Evolutionary conservation across 495 filamentous ascomycete genomes (phyloP).

Genomic region (Trichoderma asperelloides): DNA sequence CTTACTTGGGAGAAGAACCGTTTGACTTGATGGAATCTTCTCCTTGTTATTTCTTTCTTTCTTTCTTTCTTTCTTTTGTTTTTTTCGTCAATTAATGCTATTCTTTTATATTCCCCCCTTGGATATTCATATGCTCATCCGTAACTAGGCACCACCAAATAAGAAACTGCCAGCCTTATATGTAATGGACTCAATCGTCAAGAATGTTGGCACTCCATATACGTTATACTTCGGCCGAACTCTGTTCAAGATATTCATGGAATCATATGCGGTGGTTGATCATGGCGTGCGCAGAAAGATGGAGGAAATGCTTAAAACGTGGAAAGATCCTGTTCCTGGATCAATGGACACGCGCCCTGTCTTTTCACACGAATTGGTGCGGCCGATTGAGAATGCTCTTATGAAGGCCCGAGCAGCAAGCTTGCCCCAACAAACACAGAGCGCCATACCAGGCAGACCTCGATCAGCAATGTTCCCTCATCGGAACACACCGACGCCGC

Average conservation of each 20-base stretch:
- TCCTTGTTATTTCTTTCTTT: neutral
- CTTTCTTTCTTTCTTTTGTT: neutral
- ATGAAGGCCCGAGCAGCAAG: conserved; percentile 77
- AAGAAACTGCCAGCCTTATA: conserved; percentile 93
- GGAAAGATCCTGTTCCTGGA: conserved; percentile 93
- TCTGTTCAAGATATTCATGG: conserved; percentile 91
- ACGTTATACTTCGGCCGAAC: conserved; percentile 87
- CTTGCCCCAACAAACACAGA: conserved; percentile 52
- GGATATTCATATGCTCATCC: conserved; percentile 16
- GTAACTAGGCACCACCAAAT: conserved; percentile 61
- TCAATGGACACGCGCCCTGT: conserved; percentile 82
- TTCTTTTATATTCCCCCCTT: neutral
- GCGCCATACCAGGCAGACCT: conserved; percentile 39
- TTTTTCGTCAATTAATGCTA: neutral
- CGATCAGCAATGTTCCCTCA: conserved; percentile 47
- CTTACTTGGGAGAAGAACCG: neutral
- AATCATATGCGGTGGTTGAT: conserved; percentile 84
- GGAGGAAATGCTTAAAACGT: conserved; percentile 95
- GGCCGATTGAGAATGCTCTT: conserved; percentile 86
- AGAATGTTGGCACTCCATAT: conserved; percentile 97
- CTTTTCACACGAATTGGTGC: conserved; percentile 73
- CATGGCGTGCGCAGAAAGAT: conserved; percentile 71
- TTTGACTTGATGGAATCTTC: neutral
- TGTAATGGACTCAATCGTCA: conserved; percentile 94
- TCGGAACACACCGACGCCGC: conserved; percentile 60